Conservation (phyloP, 163 green algal species). For the Coccomyxa subellipsoidea region DNA sequence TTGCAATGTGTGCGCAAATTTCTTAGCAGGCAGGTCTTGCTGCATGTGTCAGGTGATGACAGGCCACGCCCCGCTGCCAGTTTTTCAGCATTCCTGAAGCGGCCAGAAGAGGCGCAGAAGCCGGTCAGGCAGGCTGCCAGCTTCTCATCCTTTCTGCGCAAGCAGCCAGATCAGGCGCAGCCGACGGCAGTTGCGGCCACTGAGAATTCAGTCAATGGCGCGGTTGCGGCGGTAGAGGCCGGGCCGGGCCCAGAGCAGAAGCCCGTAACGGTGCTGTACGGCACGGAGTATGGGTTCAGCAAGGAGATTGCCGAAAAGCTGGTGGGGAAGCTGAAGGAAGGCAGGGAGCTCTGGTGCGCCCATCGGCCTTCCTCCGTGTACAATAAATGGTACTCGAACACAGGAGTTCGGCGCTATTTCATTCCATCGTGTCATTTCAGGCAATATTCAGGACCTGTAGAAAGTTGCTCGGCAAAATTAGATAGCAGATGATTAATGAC, state of each 20-base stretch:
- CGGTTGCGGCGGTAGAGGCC: neutral
- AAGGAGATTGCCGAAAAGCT: slow-evolving; percentile 85
- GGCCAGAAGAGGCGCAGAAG: neutral
- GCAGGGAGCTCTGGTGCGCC: neutral
- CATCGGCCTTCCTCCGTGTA: no score
- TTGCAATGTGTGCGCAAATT: neutral
- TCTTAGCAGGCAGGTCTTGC: neutral
- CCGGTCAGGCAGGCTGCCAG: neutral
- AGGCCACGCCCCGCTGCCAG: neutral
- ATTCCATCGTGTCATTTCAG: no score
- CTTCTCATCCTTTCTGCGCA: neutral
- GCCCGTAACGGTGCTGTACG: slow-evolving; percentile 67
- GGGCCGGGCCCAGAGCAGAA: neutral
- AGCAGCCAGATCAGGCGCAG: neutral
- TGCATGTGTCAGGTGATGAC: neutral
- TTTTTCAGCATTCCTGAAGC: neutral
- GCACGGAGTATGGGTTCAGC: slow-evolving; percentile 89
- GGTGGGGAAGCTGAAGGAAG: slow-evolving; percentile 33
- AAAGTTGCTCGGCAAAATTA: no score
- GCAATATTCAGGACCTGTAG: no score
- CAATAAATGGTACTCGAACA: no score
- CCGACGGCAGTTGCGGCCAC: neutral
- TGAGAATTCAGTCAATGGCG: neutral
- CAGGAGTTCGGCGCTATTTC: no score
- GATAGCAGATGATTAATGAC: no score